These are phyloP conservation scores for Noccaea caerulescens DNA, from an alignment of 345 rosid genomes.

Conservation along the genomic window DNA sequence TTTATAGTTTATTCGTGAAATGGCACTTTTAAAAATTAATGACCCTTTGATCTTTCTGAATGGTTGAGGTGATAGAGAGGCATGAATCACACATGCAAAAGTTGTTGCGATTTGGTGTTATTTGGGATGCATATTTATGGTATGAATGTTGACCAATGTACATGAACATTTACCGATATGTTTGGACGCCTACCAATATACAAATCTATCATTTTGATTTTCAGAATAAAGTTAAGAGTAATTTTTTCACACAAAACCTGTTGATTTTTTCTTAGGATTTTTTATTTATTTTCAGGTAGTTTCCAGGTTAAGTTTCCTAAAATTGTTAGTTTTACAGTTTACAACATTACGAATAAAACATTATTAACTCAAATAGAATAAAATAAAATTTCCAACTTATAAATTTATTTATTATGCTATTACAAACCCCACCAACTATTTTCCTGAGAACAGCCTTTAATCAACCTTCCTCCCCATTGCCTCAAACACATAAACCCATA, in stretches of 20 bases:
- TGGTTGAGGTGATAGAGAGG: neutral
- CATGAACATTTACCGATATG: neutral
- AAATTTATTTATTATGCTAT: constrained; percentile 10
- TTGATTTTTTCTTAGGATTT: neutral
- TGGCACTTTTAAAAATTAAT: neutral
- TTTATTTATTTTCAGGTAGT: too few relatives aligned
- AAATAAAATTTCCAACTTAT: neutral
- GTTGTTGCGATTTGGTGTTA: neutral
- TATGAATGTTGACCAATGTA: neutral
- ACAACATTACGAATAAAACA: neutral
- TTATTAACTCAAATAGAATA: neutral
- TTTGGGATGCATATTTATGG: neutral
- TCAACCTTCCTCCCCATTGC: constrained; percentile 9
- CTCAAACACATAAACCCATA: constrained; percentile 26
- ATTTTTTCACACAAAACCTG: neutral
- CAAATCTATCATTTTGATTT: constrained; percentile 19
- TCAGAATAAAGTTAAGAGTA: neutral
- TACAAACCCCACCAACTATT: constrained; percentile 27
- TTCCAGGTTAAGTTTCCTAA: neutral
- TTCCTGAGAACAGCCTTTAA: constrained; percentile 24
- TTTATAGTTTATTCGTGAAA: neutral
- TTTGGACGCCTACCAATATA: neutral
- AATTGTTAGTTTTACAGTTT: neutral
- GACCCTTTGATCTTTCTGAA: neutral
- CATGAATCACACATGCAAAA: neutral